Evolutionary conservation across 495 filamentous ascomycete genomes (phyloP), one percentile per base, ranked within the genome.

Genomic region (Trichoderma parareesei): DNA sequence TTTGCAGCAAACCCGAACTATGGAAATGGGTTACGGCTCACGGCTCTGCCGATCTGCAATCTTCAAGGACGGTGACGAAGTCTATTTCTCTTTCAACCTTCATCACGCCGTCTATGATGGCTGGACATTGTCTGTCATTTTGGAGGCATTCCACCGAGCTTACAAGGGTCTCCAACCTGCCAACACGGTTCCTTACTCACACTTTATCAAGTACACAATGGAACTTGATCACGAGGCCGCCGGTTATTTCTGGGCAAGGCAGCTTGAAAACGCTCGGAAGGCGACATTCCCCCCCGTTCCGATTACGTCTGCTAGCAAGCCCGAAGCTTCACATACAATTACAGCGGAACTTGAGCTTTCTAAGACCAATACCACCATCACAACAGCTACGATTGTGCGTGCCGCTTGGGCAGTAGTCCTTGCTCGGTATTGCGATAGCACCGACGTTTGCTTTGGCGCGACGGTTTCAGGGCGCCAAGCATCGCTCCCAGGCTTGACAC

Each of bases 361-460:
- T 2, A 10, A 10, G 8, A 60, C 0, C 27, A 60, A 20, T 35
- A n/a, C 41, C 18, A 38, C 16, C 16, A 71, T 76, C 6, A 65
- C 71, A 9, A 72, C 63, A 70, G 71, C 1, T 75, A 79, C 41
- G 77, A 79, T 82, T 3, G 72, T 82, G 38, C 81, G 79, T 64
- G 72, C 71, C 68, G 35, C 57, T 33, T 41, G 60, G 27, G 33
- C 61, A 10, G 16, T 63, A 13, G 60, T 66, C 37, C 20, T 78
- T 18, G 71, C 74, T 13, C 68, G 70, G 0, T 67, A 78, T 42
- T 76, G 76, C 16, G 72, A 70, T 1, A 71, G 69, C 0, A 69
- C 73, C n/a, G 79, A 81, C 6, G 75, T 82, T 16, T 75, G 80
- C 8, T 82, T 82, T 62, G 79, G 79, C 16, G 76, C 81, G 64